These are phyloP conservation scores for Nectriaceae sp. DNA, from an alignment of 2,329 filamentous ascomycete genomes.

Conservation along the genomic window DNA sequence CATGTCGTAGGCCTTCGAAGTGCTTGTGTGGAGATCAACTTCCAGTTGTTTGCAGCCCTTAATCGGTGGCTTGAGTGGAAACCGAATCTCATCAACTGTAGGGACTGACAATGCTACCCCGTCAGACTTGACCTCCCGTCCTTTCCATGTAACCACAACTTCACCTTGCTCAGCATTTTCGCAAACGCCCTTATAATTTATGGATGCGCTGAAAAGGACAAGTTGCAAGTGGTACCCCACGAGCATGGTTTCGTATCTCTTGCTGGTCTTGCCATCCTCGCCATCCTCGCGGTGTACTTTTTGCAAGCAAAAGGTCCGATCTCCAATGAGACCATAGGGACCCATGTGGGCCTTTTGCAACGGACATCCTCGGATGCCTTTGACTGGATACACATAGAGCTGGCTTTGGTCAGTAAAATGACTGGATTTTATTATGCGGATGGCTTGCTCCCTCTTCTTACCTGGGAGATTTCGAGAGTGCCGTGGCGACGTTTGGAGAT, in stretches of 20 bases:
- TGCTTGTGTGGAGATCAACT: constrained; percentile 18
- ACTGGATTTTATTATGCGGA: no score
- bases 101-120: not conserved
- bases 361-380: constrained; percentile 18
- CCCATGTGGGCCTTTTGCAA: constrained; percentile 13
- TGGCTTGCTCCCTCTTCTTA: not conserved
- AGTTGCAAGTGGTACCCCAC: constrained; percentile 23
- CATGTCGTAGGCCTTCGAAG: constrained; percentile 22
- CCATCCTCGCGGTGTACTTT: constrained; percentile 12
- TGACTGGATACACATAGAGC: constrained; percentile 27
- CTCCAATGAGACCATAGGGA: constrained; percentile 19
- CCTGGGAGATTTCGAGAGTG: not conserved
- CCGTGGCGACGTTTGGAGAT: not conserved
- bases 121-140: constrained; percentile 8
- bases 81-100: constrained; percentile 2
- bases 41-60: constrained; percentile 1
- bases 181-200: constrained; percentile 10
- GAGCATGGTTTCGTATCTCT: constrained; percentile 22
- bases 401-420: no score
- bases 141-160: constrained; percentile 3
- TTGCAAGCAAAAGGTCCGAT: constrained; percentile 25
- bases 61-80: constrained; percentile 14
- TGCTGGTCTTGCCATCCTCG: not conserved
- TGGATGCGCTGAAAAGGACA: constrained; percentile 14
- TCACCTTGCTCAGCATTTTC: not conserved